These are phyloP conservation scores for Helicocarpus griseus DNA, from an alignment of 2,329 filamentous ascomycete species.

Conservation along the genomic window DNA sequence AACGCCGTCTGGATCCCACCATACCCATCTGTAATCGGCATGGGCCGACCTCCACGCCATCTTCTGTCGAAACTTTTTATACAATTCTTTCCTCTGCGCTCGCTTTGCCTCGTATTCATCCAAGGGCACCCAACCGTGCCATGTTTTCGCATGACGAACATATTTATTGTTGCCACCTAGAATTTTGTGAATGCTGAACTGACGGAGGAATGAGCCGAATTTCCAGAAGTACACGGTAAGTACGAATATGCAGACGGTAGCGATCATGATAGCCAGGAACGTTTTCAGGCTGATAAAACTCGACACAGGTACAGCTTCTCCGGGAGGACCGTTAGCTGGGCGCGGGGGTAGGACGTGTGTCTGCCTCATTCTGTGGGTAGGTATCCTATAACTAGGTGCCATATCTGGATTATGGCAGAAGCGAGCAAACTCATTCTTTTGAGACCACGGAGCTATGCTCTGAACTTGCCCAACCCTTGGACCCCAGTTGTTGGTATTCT, in stretches of 20 bases:
- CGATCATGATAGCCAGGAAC: slow-evolving; percentile 25
- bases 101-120: slow-evolving; percentile 24
- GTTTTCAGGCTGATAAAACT: slow-evolving; percentile 22
- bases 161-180: slow-evolving; percentile 21
- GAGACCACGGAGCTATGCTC: background rate
- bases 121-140: slow-evolving; percentile 33
- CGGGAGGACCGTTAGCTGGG: slow-evolving; percentile 17
- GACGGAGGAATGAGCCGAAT: slow-evolving; percentile 26
- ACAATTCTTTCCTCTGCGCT: slow-evolving; percentile 13
- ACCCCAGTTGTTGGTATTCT: background rate
- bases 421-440: background rate
- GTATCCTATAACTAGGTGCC: slow-evolving; percentile 11
- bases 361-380: slow-evolving; percentile 5
- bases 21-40: slow-evolving; percentile 30
- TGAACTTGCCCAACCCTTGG: background rate
- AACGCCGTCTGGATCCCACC: slow-evolving; percentile 30
- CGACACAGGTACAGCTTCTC: slow-evolving; percentile 15
- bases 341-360: slow-evolving; percentile 16
- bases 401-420: slow-evolving; percentile 3
- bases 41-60: slow-evolving; percentile 26
- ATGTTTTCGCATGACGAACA: slow-evolving; percentile 30
- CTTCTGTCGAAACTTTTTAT: slow-evolving; percentile 17
- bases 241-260: slow-evolving; percentile 29
- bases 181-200: slow-evolving; percentile 26
- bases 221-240: slow-evolving; percentile 31